A percentile compares a stretch with the other conserved stretches of the same genome.
Evolutionary conservation across 2,329 filamentous ascomycete genomes (phyloP).

Genomic region (Paraphoma sp.): DNA sequence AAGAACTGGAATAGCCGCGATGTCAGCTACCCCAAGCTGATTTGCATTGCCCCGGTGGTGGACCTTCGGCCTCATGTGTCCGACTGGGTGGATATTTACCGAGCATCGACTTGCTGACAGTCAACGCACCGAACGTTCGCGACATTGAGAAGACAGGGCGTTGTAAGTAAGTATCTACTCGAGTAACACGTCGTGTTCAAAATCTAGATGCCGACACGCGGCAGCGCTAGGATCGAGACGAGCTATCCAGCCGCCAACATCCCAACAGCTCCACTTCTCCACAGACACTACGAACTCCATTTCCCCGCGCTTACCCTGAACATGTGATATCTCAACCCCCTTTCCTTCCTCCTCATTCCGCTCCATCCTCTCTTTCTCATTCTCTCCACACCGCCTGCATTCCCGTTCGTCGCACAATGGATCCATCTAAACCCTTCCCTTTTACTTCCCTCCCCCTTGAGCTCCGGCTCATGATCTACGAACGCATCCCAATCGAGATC

Average conservation of each 20-base stretch:
- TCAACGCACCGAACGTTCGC: too few species aligned
- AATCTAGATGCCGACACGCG: not conserved
- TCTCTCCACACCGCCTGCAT: not conserved
- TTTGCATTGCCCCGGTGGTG: too few species aligned
- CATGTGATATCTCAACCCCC: too few species aligned
- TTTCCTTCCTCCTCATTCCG: too few species aligned
- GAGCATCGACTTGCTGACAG: too few species aligned
- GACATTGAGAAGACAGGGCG: not conserved
- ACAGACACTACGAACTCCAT: not conserved
- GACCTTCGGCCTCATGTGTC: too few species aligned
- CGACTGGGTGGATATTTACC: too few species aligned
- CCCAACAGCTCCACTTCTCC: not conserved
- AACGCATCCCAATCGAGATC: not conserved
- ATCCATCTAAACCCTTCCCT: not conserved
- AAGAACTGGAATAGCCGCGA: too few species aligned
- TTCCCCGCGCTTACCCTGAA: not conserved
- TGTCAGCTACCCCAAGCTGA: too few species aligned
- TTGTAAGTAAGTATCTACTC: not conserved
- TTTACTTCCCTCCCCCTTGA: not conserved
- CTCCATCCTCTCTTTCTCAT: not conserved
- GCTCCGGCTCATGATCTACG: constrained; percentile 2
- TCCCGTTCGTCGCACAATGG: not conserved
- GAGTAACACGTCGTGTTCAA: not conserved
- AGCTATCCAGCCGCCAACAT: not conserved
- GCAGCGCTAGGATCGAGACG: not conserved